Evolutionary conservation across 352 stramenopile genomes (phyloP), one percentile per base, ranked within the genome.

Genomic region (Phytophthora constricta): DNA sequence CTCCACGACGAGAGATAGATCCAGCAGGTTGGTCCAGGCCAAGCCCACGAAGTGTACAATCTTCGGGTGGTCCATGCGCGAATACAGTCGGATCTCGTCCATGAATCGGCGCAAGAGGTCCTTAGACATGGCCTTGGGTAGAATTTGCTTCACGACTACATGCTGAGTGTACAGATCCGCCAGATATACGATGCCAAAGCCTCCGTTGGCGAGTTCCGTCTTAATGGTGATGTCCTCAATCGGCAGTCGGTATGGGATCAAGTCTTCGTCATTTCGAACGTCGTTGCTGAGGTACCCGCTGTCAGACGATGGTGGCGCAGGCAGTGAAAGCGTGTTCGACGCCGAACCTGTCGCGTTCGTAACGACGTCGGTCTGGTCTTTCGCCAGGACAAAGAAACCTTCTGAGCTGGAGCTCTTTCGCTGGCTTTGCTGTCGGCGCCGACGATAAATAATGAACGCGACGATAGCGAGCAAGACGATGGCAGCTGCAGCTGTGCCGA

Each of bases 181-280:
- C 13, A 84, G 55, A 50, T 82, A 77, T 10, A 92, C 80, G 55
- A 84, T 45, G 0, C 84, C 84, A 47, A 85, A 92, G 26, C 81
- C 84, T 4, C 84, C 84, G 16, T 48, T 71, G 0, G 81, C 80
- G 17, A 91, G 54, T 57, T 77, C 61, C 11, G 72, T 42, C 17
- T 71, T 42, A 34, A 85, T 70, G 20, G 64, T 23, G 42, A 92
- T 72, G 39, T 89, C 80, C 13, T 72, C 67, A 16, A 79, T 69
- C 2, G 78, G 68, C 17, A 92, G 37, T 1, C 84, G 78, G 47
- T 77, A 89, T 11, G 74, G 68, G 23, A 87, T 75, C 31, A 92
- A 61, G 20, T 78, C 55, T 28, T 87, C 78, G 46, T 92, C 84
- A 34, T 84, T 88, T 3, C 84, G 70, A 5, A 92, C 79, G 63